Evolutionary conservation across 2,329 filamentous ascomycete genomes (phyloP).

Genomic region (Apiospora pterosperma): DNA sequence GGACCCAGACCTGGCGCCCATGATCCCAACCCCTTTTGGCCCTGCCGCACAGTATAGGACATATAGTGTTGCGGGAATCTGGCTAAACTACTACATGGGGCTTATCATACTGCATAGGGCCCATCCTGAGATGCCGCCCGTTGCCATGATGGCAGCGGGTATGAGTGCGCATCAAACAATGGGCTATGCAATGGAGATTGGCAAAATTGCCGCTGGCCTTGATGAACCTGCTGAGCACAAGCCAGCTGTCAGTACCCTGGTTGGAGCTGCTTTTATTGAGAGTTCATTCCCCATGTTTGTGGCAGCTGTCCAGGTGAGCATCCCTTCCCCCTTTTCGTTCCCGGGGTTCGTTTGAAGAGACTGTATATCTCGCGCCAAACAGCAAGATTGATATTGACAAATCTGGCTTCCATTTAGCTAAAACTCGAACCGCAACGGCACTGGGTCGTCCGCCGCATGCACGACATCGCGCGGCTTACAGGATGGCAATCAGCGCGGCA

Average conservation of each 20-base stretch:
- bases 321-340: neutral
- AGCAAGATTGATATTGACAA: neutral
- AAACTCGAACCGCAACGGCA: slow-evolving; percentile 67
- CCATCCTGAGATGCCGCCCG: slow-evolving; percentile 87
- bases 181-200: slow-evolving; percentile 69
- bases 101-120: slow-evolving; percentile 77
- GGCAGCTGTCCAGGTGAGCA: slow-evolving; percentile 66
- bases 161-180: slow-evolving; percentile 72
- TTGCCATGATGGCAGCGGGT: slow-evolving; percentile 82
- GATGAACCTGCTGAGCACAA: slow-evolving; percentile 51
- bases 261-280: slow-evolving; percentile 81
- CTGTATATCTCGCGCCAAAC: neutral
- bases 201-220: slow-evolving; percentile 74
- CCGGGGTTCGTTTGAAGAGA: neutral
- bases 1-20: slow-evolving; percentile 59
- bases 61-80: slow-evolving; percentile 82
- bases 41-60: slow-evolving; percentile 77
- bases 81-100: slow-evolving; percentile 83
- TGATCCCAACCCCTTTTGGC: slow-evolving; percentile 75
- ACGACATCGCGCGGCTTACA: slow-evolving; percentile 73
- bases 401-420: slow-evolving; percentile 47
- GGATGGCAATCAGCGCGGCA: slow-evolving; percentile 83
- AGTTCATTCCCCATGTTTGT: slow-evolving; percentile 82
- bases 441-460: slow-evolving; percentile 73
- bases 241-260: slow-evolving; percentile 66